Percentiles rank a stretch among this genome's conserved stretches.
Evolutionary conservation across 768 basidiomycete genomes (phyloP).

Genomic region (Podaxis carcinomalis): DNA sequence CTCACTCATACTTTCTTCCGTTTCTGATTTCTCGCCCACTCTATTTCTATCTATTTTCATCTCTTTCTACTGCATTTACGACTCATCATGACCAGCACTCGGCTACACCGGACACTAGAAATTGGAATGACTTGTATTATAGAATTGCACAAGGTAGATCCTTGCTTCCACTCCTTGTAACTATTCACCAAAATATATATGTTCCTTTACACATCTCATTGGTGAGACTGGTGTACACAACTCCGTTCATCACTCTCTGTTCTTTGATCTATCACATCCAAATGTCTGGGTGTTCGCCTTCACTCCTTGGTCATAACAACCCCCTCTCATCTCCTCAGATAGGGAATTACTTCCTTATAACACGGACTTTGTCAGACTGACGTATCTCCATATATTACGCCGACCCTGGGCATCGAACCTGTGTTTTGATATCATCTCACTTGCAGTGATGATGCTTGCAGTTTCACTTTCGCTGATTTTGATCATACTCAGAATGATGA

Average conservation of each 20-base stretch:
- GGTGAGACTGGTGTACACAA: not conserved
- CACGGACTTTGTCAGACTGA: not conserved
- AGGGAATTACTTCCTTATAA: not conserved
- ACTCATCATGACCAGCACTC: not conserved
- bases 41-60: not conserved
- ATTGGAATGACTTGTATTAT: not conserved
- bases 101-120: not conserved
- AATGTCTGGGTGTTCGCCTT: too few relatives aligned
- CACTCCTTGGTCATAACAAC: too few relatives aligned
- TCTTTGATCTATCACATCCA: too few relatives aligned
- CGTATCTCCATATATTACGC: not conserved
- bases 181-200: not conserved
- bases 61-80: not conserved
- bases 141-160: conserved; percentile 5
- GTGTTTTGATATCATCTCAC: not conserved
- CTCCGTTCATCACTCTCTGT: not conserved
- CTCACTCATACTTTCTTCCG: not conserved
- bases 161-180: not conserved
- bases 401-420: not conserved
- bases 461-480: not conserved
- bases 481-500: not conserved
- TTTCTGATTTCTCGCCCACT: not conserved
- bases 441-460: not conserved
- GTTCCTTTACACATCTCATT: not conserved
- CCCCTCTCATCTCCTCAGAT: too few relatives aligned